Evolutionary conservation across 2,329 filamentous ascomycete genomes (phyloP).

Genomic region (Corinectria fuckeliana): DNA sequence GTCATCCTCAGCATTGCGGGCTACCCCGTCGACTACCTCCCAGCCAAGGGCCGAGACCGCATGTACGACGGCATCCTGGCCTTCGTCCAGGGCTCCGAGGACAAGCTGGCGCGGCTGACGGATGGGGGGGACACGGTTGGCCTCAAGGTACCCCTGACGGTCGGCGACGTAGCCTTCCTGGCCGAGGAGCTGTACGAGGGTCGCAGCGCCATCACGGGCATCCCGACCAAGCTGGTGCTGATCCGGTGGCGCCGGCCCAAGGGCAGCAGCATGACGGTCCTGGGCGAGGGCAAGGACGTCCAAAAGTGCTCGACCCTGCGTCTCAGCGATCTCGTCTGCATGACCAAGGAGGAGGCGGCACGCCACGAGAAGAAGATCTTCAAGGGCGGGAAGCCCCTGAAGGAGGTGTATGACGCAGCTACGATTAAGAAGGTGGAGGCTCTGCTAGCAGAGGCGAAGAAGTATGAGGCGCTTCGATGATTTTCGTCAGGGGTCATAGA

Average conservation of each 20-base stretch:
- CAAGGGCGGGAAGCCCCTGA: slow-evolving; percentile 68
- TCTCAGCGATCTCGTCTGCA: slow-evolving; percentile 78
- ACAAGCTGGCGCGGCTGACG: slow-evolving; percentile 67
- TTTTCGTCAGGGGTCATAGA: neutral
- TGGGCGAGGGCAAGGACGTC: slow-evolving; percentile 71
- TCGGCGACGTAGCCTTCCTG: slow-evolving; percentile 84
- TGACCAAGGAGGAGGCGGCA: slow-evolving; percentile 90
- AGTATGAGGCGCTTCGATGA: slow-evolving; percentile 60
- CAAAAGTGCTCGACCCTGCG: slow-evolving; percentile 78
- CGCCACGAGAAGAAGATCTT: slow-evolving; percentile 83
- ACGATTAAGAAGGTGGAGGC: slow-evolving; percentile 72
- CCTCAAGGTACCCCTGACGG: slow-evolving; percentile 78
- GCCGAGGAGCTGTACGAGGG: slow-evolving; percentile 89
- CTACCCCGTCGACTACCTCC: slow-evolving; percentile 86
- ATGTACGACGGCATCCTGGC: slow-evolving; percentile 87
- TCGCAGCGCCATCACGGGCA: slow-evolving; percentile 80
- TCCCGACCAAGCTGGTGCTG: slow-evolving; percentile 80
- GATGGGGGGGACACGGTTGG: slow-evolving; percentile 58
- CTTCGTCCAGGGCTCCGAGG: slow-evolving; percentile 77
- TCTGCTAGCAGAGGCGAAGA: slow-evolving; percentile 70
- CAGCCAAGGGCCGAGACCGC: slow-evolving; percentile 84
- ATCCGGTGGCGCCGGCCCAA: slow-evolving; percentile 78
- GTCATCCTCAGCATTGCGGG: slow-evolving; percentile 81
- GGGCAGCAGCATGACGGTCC: slow-evolving; percentile 60
- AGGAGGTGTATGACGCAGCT: slow-evolving; percentile 76